These are phyloP conservation scores for Pichia kluyveri DNA, from an alignment of 805 yeast species.

Conservation along the genomic window DNA sequence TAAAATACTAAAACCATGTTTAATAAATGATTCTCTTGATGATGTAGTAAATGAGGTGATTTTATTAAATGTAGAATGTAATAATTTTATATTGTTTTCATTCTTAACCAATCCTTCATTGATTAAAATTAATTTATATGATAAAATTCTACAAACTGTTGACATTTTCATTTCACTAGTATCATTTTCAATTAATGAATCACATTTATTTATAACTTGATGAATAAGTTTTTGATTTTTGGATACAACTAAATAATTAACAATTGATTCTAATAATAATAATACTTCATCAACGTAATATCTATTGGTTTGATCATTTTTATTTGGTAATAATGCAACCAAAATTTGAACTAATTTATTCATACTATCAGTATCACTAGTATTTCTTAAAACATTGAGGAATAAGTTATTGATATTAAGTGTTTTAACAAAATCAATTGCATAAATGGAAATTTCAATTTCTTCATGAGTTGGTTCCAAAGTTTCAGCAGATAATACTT, in stretches of 20 bases:
- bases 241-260: slow-evolving; percentile 23
- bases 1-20: slow-evolving; percentile 35
- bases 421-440: slow-evolving; percentile 74
- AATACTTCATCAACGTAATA: slow-evolving; percentile 21
- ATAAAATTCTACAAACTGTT: slow-evolving; percentile 30
- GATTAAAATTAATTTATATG: slow-evolving; percentile 42
- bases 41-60: slow-evolving; percentile 15
- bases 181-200: slow-evolving; percentile 13
- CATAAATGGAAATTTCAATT: slow-evolving; percentile 73
- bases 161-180: slow-evolving; percentile 21
- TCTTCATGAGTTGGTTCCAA: slow-evolving; percentile 93
- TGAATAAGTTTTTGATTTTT: slow-evolving; percentile 18
- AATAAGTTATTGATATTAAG: slow-evolving; percentile 53
- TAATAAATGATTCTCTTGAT: slow-evolving; percentile 33
- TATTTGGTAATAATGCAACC: slow-evolving; percentile 27
- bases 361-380: slow-evolving; percentile 27
- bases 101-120: slow-evolving; percentile 31
- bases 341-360: slow-evolving; percentile 26
- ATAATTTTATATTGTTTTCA: slow-evolving; percentile 12
- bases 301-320: slow-evolving; percentile 21
- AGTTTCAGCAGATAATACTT: slow-evolving; percentile 77
- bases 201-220: slow-evolving; percentile 16
- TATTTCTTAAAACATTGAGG: slow-evolving; percentile 33
- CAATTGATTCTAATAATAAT: slow-evolving; percentile 25
- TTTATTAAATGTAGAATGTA: slow-evolving; percentile 20